phyloP scores from a whole-genome alignment of 73 alveolate genomes.

The Durusdinium trenchii region DNA sequence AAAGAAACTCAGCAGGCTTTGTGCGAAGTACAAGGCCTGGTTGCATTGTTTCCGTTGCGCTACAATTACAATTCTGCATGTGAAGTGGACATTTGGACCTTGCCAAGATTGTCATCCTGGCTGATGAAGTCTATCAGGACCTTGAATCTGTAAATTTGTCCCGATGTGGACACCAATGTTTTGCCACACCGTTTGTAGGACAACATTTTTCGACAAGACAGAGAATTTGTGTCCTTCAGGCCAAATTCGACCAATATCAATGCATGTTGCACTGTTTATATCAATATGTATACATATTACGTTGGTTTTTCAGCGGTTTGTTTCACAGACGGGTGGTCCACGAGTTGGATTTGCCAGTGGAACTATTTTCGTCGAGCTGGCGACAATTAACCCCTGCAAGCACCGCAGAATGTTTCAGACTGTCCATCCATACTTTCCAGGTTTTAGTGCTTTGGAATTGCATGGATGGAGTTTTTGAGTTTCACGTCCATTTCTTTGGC shows the following conservation, averaged over 20 bases:
- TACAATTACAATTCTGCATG: not conserved
- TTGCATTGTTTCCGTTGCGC: not conserved
- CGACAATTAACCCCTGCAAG: not conserved
- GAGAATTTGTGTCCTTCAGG: slow-evolving; percentile 96
- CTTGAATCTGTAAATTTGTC: slow-evolving; percentile 47
- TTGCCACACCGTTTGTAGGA: not conserved
- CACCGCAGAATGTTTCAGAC: no score
- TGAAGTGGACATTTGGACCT: not conserved
- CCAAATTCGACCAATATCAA: no score
- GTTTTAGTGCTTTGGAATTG: no score
- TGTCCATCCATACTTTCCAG: no score
- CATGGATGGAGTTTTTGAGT: no score
- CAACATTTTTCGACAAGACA: slow-evolving; percentile 52
- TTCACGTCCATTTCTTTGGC: not conserved
- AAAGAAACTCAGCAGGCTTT: slow-evolving; percentile 17
- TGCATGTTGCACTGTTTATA: not conserved
- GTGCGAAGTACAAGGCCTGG: slow-evolving; percentile 73
- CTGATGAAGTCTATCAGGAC: slow-evolving; percentile 97
- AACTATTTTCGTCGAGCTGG: slow-evolving; percentile 85
- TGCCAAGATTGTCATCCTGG: slow-evolving; percentile 94
- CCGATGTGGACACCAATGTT: not conserved
- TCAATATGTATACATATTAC: no score
- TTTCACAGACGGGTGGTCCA: slow-evolving; percentile 77
- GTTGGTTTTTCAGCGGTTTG: no score
- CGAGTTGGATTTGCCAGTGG: slow-evolving; percentile 78